These are phyloP conservation scores for Xerocomus nothofagi DNA, from an alignment of 1,284 basidiomycete species.

Conservation along the genomic window DNA sequence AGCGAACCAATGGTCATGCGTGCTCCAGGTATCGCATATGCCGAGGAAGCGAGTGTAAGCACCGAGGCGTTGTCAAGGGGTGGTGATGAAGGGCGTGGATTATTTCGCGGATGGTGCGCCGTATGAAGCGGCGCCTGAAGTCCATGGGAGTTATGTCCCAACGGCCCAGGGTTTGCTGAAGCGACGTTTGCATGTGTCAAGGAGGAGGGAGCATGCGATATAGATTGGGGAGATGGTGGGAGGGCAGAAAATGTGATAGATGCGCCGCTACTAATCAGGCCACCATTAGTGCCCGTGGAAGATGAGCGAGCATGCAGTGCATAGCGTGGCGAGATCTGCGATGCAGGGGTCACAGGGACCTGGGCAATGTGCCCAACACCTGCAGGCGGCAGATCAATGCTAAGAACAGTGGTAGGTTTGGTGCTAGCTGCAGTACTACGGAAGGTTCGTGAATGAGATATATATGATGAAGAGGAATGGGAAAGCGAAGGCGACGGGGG, in stretches of 20 bases:
- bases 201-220: slow-evolving; percentile 48
- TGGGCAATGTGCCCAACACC: slow-evolving; percentile 92
- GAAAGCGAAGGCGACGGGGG: slow-evolving; percentile 84
- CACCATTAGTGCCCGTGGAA: slow-evolving; percentile 49
- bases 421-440: slow-evolving; percentile 85
- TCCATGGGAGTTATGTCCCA: slow-evolving; percentile 28
- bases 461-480: slow-evolving; percentile 74
- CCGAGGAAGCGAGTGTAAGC: slow-evolving; percentile 90
- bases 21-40: slow-evolving; percentile 71
- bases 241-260: slow-evolving; percentile 73
- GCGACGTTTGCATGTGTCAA: slow-evolving; percentile 36
- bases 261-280: slow-evolving; percentile 44
- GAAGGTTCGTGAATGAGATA: slow-evolving; percentile 78
- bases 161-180: slow-evolving; percentile 25
- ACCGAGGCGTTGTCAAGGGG: slow-evolving; percentile 91
- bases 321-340: slow-evolving; percentile 46
- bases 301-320: slow-evolving; percentile 58
- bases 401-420: slow-evolving; percentile 92
- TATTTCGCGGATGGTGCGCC: slow-evolving; percentile 90
- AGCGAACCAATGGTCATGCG: slow-evolving; percentile 38
- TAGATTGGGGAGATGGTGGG: slow-evolving; percentile 48
- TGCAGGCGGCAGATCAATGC: slow-evolving; percentile 76
- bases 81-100: slow-evolving; percentile 87
- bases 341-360: slow-evolving; percentile 60
- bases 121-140: slow-evolving; percentile 87